Evolutionary conservation across 768 basidiomycete species (phyloP).

Genomic region (Agrocybe pediades): DNA sequence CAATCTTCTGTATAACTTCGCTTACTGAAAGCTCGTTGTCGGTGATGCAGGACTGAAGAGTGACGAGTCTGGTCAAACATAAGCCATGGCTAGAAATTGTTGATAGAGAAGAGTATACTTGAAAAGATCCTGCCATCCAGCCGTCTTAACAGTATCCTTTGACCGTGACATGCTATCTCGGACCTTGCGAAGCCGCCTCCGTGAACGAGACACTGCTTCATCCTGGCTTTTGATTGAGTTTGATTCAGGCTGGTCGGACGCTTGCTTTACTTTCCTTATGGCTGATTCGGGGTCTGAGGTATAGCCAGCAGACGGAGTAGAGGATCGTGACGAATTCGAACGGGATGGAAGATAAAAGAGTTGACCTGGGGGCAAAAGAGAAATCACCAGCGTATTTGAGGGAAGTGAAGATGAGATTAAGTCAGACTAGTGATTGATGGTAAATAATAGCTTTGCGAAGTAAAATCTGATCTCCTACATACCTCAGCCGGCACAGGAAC

Average conservation of each 20-base stretch:
- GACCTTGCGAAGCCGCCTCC: conserved; percentile 35
- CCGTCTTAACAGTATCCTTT: conserved; percentile 40
- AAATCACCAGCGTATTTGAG: conserved; percentile 73
- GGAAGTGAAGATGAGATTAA: conserved; percentile 47
- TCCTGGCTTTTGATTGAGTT: conserved; percentile 11
- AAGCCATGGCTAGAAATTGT: background rate
- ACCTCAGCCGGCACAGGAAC: conserved; percentile 65
- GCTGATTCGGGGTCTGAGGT: conserved; percentile 73
- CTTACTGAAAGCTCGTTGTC: conserved; percentile 52
- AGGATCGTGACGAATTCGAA: conserved; percentile 38
- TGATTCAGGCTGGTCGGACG: conserved; percentile 15
- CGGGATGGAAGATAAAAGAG: conserved; percentile 57
- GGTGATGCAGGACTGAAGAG: conserved; percentile 50
- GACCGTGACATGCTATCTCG: conserved; percentile 13
- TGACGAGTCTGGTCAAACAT: conserved; percentile 45
- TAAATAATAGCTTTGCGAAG: background rate
- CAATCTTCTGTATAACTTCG: conserved; percentile 49
- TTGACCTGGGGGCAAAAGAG: conserved; percentile 61
- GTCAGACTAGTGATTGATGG: conserved; percentile 27
- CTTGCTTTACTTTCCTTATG: conserved; percentile 41
- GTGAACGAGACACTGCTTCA: conserved; percentile 24
- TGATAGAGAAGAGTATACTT: conserved; percentile 48
- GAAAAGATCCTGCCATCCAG: conserved; percentile 68
- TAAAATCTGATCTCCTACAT: conserved; percentile 24
- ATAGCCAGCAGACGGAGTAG: conserved; percentile 65